Evolutionary conservation across 345 rosid species (phyloP), one percentile per base, ranked within the genome.

Genomic region (Mercurialis annua): DNA sequence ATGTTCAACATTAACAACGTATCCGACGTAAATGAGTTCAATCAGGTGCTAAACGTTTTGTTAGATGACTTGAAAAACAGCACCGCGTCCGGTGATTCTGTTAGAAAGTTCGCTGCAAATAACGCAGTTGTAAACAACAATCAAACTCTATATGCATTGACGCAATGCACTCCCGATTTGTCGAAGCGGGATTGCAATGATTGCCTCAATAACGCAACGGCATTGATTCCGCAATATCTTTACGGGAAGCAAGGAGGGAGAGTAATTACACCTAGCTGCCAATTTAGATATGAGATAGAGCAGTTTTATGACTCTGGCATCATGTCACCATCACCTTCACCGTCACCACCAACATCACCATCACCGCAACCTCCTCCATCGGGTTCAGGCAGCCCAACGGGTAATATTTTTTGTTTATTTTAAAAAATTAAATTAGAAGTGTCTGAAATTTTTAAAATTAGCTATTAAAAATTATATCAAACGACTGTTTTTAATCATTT

Each of bases 141-240:
- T 30, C 66, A 48, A 40, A 54, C 55, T 30, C 58, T 79, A 6
- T 71, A 68, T 40, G 77, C 73, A 30, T 71, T 79, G 7, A 76
- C 38, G 4, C 84, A 80, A 69, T 80, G 82, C 52, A 83, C 86
- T 9, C 84, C 86, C 5, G 1, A 56, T 61, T 4, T 83, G 85
- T 65, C 71, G 12, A 30, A 17, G 21, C 0, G 4, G 21, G 10
- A 64, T 1, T 74, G 82, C 71, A 30, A 0, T 16, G 16, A n/a
- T 15, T 74, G 81, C 60, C 57, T 84, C 23, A 23, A 6, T 12
- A 10, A 16, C 4, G 52, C 72, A 6, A 48, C 58, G 23, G 51
- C 12, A 27, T 11, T 20, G 30, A 71, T 85, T 23, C 49, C 49
- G 5, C 1, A 4, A 0, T 79, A 81, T 60, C 81, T 83, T 62